Conservation (phyloP, 148 eudicot genomes). For the Cornus kousa region DNA sequence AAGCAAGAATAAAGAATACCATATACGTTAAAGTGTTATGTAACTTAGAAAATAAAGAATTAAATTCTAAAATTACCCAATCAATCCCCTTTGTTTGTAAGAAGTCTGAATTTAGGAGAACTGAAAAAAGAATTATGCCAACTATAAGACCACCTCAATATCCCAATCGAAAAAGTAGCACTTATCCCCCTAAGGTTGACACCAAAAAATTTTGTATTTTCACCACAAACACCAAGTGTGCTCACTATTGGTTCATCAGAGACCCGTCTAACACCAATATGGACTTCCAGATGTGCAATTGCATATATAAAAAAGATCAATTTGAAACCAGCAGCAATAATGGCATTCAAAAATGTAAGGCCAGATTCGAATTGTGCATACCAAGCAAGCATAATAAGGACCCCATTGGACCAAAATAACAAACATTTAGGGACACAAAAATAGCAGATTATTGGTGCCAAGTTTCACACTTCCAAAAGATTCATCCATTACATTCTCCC, state of each 20-base stretch:
- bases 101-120: slow-evolving; percentile 21
- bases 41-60: not conserved
- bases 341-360: slow-evolving; percentile 50
- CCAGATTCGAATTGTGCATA: slow-evolving; percentile 30
- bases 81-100: slow-evolving; percentile 24
- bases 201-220: slow-evolving; percentile 15
- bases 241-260: slow-evolving; percentile 13
- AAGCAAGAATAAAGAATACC: slow-evolving; percentile 13
- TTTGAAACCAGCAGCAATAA: slow-evolving; percentile 41
- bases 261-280: slow-evolving; percentile 4
- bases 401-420: slow-evolving; percentile 49
- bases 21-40: not conserved
- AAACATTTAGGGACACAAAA: slow-evolving; percentile 46
- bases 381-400: slow-evolving; percentile 56
- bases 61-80: slow-evolving; percentile 32
- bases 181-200: slow-evolving; percentile 11
- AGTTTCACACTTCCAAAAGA: slow-evolving; percentile 49
- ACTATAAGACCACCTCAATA: slow-evolving; percentile 2
- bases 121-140: slow-evolving; percentile 27
- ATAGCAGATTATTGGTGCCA: slow-evolving; percentile 42
- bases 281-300: slow-evolving; percentile 23
- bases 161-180: slow-evolving; percentile 7
- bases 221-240: slow-evolving; percentile 9
- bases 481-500: slow-evolving; percentile 34
- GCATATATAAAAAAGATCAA: slow-evolving; percentile 37